Conservation (phyloP, 2,329 filamentous ascomycete species). For the Orbilia oligospora region DNA sequence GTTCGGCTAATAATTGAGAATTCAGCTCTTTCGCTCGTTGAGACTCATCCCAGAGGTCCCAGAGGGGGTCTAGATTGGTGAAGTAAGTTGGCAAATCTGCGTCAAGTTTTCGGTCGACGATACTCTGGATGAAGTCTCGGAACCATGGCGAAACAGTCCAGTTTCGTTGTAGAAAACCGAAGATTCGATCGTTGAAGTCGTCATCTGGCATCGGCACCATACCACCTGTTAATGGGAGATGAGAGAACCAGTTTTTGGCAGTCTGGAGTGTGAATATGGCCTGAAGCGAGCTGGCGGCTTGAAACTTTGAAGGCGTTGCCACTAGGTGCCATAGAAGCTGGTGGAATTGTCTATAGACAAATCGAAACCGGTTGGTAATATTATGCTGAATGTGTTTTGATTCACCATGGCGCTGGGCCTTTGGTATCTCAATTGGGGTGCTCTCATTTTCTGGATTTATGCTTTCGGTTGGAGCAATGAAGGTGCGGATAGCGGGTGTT, state of each 20-base stretch:
- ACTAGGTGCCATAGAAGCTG: not conserved
- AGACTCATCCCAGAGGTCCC: conserved; percentile 2
- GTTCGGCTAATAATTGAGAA: not conserved
- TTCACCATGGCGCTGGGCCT: not conserved
- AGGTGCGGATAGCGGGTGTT: not conserved
- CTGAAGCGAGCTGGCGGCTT: not conserved
- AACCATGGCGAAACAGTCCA: conserved; percentile 9
- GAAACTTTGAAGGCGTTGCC: not conserved
- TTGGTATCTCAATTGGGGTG: not conserved
- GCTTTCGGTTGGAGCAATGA: not conserved
- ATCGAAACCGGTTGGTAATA: not conserved
- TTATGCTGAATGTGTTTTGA: not conserved
- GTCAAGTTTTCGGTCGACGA: conserved; percentile 11
- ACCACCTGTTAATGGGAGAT: not conserved
- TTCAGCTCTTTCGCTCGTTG: not conserved
- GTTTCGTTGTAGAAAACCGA: conserved; percentile 1
- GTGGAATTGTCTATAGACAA: not conserved
- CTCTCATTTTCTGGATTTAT: not conserved
- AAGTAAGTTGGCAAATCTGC: not conserved
- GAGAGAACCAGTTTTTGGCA: not conserved
- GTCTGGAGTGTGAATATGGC: not conserved
- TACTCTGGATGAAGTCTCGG: not conserved
- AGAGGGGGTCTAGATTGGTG: not conserved
- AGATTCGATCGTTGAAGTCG: conserved; percentile 8
- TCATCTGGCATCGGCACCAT: too few relatives aligned